Base-by-base conservation (phyloP, 2,329 filamentous ascomycete species). In the Mycogone perniciosa region DNA sequence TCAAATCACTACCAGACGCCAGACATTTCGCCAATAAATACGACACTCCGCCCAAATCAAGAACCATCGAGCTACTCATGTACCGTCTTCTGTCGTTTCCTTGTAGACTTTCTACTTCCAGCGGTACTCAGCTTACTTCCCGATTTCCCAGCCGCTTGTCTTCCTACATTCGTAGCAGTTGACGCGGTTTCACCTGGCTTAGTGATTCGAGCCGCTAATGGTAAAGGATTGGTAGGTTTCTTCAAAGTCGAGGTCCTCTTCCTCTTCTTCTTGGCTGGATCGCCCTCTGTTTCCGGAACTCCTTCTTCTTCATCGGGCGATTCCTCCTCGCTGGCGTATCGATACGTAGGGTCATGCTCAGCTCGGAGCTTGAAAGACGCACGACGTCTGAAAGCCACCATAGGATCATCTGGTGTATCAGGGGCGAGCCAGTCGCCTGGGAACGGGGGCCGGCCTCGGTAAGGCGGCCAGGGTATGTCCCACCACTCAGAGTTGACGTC, bases 401-500 rank as follows among this genome's bases (percentile, higher is more conserved):
- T 41, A 5, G 47, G 38, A n/a, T 50, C 51, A n/a, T 53, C 48
- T 0, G 55, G 44, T 2, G 39, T 10, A 3, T 50, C 59, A 0
- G 59, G 60, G 3, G 52, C 46, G 4, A 35, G 20, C 62, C 61
- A 64, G 0, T 29, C 26, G 1, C 56, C 55, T 0, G 62, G 62
- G 31, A 64, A 59, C 0, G 60, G 61, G 2, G 59, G 47, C 0
- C 13, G 10, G 0, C 59, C 62, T 6, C 55, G 50, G 26, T 55
- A 63, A 0, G 64, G 59, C 4, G 62, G 62, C 63, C 64, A 66
- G 3, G 64, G 64, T 1, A 64, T 57, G 26, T 51, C 46, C 57
- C 60, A 63, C 45, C 51, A 59, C 1, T 8, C 53, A 0, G 46
- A 40, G 46, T 68, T 68, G 4, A 53, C 54, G 6, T 60, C 49